Percentiles rank a stretch among this genome's conserved stretches.
phyloP scores from a whole-genome alignment of 2,329 filamentous ascomycete species.

The Botrytis aclada region DNA sequence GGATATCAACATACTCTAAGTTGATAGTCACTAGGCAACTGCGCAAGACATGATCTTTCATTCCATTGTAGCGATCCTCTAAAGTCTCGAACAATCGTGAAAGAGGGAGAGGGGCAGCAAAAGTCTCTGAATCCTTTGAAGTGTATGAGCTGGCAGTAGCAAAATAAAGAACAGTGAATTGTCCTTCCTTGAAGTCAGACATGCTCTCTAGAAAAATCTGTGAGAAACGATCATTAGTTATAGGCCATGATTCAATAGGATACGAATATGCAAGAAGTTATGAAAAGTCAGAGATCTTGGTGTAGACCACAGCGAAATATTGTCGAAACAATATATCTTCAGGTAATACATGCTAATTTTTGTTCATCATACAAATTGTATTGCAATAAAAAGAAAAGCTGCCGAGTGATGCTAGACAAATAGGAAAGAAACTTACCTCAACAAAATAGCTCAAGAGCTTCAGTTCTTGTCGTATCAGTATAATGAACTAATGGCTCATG shows the following conservation, averaged over 20 bases:
- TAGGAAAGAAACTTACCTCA: conserved; percentile 23
- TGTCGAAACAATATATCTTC: conserved; percentile 43
- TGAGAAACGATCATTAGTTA: not conserved
- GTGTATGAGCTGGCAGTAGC: conserved; percentile 71
- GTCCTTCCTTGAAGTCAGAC: conserved; percentile 42
- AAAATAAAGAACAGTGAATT: conserved; percentile 82
- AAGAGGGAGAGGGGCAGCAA: conserved; percentile 65
- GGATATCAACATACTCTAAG: conserved; percentile 72
- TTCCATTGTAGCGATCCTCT: conserved; percentile 67
- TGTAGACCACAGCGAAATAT: conserved; percentile 56
- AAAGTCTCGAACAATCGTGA: conserved; percentile 62
- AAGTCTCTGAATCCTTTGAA: conserved; percentile 59
- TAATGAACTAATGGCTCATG: not conserved
- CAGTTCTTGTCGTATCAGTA: not conserved
- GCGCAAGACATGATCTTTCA: conserved; percentile 63
- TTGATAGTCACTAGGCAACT: conserved; percentile 79
- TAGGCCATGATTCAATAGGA: not conserved
- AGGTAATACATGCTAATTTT: conserved; percentile 45
- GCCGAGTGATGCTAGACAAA: not conserved
- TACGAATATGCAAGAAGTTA: not conserved
- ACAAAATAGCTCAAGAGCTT: not conserved
- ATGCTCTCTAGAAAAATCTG: conserved; percentile 17
- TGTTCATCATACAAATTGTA: conserved; percentile 37
- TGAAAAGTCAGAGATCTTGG: conserved; percentile 65
- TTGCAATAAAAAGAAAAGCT: not conserved